Conservation (phyloP, 768 basidiomycete genomes). For the Termitomyces sp. region DNA sequence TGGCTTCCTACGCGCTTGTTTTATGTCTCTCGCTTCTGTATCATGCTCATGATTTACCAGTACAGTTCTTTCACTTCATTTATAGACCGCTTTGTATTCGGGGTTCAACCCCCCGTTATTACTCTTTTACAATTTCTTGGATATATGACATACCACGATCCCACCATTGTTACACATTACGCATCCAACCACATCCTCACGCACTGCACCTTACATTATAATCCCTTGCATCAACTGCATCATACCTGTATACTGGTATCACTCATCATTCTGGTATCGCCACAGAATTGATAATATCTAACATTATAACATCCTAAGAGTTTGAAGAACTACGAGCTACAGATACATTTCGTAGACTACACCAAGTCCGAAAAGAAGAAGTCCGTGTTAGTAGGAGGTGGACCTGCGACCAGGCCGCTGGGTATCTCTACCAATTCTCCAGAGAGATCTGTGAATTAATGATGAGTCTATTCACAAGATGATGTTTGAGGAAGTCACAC, state of each 20-base stretch:
- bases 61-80: no score
- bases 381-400: constrained; percentile 75
- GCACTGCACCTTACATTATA: constrained; percentile 15
- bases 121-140: constrained; percentile 31
- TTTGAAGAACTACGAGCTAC: background rate
- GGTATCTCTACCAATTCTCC: constrained; percentile 91
- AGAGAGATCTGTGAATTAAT: constrained; percentile 60
- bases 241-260: constrained; percentile 25
- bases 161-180: constrained; percentile 12
- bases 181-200: constrained; percentile 7
- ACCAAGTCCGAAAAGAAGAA: constrained; percentile 80
- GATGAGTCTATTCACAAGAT: background rate
- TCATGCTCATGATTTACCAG: constrained; percentile 25
- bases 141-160: constrained; percentile 17
- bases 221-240: constrained; percentile 60
- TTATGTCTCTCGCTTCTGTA: constrained; percentile 14
- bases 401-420: constrained; percentile 70
- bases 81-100: constrained; percentile 28
- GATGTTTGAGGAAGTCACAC: constrained; percentile 34
- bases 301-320: background rate
- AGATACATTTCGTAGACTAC: constrained; percentile 16
- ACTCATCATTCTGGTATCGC: background rate
- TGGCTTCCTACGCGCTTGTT: constrained; percentile 9
- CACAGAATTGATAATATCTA: constrained; percentile 4
- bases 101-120: constrained; percentile 79